Evolutionary conservation across 2,329 filamentous ascomycete species (phyloP).

Genomic region (Colletotrichum noveboracense): DNA sequence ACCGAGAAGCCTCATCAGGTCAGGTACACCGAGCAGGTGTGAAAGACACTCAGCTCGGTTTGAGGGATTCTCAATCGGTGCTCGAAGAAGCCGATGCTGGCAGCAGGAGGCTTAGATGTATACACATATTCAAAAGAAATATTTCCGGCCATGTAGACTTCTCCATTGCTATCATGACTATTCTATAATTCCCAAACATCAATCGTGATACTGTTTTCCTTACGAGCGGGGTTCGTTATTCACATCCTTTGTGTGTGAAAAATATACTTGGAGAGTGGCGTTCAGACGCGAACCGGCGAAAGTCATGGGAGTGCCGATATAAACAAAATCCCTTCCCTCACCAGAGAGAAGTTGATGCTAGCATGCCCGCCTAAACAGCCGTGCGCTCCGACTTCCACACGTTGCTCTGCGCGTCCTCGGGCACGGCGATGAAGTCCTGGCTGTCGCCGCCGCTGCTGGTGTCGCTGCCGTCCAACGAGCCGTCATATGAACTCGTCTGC

Average conservation of each 20-base stretch:
- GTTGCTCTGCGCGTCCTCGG: slow-evolving; percentile 45
- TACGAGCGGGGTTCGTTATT: slow-evolving; percentile 11
- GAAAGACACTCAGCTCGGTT: not conserved
- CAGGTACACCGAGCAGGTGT: not conserved
- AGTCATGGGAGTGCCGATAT: not conserved
- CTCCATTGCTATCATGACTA: slow-evolving; percentile 11
- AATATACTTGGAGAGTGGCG: not conserved
- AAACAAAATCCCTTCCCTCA: not conserved
- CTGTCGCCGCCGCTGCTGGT: slow-evolving; percentile 39
- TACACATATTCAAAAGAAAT: not conserved
- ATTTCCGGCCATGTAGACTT: not conserved
- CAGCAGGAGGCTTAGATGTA: not conserved
- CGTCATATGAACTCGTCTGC: slow-evolving; percentile 49
- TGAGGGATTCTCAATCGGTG: rapidly evolving
- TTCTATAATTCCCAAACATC: not conserved
- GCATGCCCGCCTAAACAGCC: not conserved
- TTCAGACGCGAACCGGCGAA: not conserved
- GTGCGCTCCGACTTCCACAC: slow-evolving; percentile 42
- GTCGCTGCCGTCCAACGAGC: slow-evolving; percentile 35
- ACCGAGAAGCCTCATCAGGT: rapidly evolving
- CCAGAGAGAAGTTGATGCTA: not conserved
- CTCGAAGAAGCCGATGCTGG: too few species aligned
- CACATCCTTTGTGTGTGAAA: not conserved
- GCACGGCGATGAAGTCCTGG: slow-evolving; percentile 58
- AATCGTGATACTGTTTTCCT: not conserved